A percentile compares a stretch with the other conserved stretches of the same genome.
phyloP scores from a whole-genome alignment of 2,329 filamentous ascomycete species.

The Beauveria australis region DNA sequence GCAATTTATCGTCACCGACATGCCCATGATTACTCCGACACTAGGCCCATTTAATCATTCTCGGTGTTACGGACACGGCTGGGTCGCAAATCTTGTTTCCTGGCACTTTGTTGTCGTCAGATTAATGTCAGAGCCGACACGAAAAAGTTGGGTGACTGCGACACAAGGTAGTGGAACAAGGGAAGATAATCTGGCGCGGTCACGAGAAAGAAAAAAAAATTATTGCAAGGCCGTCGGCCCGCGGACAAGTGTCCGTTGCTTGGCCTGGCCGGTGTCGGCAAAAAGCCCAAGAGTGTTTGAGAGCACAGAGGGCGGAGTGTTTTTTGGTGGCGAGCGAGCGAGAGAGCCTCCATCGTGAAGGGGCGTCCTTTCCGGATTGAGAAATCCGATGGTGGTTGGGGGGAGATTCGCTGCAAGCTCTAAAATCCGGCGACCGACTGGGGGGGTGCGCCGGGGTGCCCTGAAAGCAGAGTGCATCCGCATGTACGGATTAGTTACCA shows the following conservation, averaged over 20 bases:
- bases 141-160: background rate
- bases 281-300: background rate
- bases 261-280: background rate
- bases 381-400: slow-evolving; percentile 13
- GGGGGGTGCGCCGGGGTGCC: background rate
- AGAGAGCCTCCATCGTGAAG: slow-evolving; percentile 13
- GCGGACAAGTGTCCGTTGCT: background rate
- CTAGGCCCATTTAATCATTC: no score
- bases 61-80: background rate
- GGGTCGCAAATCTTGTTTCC: background rate
- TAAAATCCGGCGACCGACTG: background rate
- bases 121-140: no score
- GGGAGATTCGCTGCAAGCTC: background rate
- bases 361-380: slow-evolving; percentile 13
- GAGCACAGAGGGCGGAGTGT: background rate
- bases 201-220: background rate
- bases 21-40: background rate
- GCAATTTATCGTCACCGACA: background rate
- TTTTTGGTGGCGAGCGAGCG: background rate
- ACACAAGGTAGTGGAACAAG: background rate
- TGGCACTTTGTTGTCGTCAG: no score
- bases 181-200: background rate
- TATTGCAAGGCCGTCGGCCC: background rate
- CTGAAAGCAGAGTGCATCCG: background rate
- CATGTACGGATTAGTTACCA: background rate